Percentiles rank a stretch among this genome's conserved stretches.
Conservation (phyloP, 805 yeast species). For the Limtongia smithiae region DNA sequence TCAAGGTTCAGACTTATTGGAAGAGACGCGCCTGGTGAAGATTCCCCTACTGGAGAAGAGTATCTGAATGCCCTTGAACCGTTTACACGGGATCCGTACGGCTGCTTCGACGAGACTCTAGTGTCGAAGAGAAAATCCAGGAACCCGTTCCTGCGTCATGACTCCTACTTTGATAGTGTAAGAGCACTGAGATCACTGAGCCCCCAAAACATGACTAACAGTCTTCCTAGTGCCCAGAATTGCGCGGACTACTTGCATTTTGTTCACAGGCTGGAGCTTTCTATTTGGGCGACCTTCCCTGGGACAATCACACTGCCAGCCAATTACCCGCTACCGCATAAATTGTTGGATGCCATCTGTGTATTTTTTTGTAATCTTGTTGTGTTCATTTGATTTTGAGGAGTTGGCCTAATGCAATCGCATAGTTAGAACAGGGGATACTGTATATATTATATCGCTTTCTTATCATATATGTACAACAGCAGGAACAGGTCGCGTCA, state of each 20-base stretch:
- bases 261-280: slow-evolving; percentile 16
- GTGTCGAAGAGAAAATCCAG: slow-evolving; percentile 23
- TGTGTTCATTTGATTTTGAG: too few relatives aligned
- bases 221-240: slow-evolving; percentile 27
- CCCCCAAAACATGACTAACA: too few relatives aligned
- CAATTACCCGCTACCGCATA: too few relatives aligned
- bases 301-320: too few relatives aligned
- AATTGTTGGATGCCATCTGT: too few relatives aligned
- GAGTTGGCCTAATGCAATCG: too few relatives aligned
- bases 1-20: slow-evolving; percentile 25
- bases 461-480: slow-evolving; percentile 2
- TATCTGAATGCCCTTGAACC: slow-evolving; percentile 22
- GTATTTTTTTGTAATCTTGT: too few relatives aligned
- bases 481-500: background rate
- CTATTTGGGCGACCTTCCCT: slow-evolving; percentile 19
- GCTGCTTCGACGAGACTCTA: slow-evolving; percentile 23
- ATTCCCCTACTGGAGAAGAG: slow-evolving; percentile 21
- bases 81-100: slow-evolving; percentile 31
- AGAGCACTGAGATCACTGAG: background rate
- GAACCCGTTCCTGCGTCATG: slow-evolving; percentile 30
- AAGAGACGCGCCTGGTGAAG: slow-evolving; percentile 26
- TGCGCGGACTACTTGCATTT: slow-evolving; percentile 14
- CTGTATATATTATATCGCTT: too few relatives aligned
- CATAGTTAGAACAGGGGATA: too few relatives aligned
- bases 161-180: slow-evolving; percentile 25